Percentiles rank a stretch among this genome's conserved stretches.
These are phyloP conservation scores for Phytophthora palmivora DNA, from an alignment of 352 stramenopile species.

Conservation along the genomic window DNA sequence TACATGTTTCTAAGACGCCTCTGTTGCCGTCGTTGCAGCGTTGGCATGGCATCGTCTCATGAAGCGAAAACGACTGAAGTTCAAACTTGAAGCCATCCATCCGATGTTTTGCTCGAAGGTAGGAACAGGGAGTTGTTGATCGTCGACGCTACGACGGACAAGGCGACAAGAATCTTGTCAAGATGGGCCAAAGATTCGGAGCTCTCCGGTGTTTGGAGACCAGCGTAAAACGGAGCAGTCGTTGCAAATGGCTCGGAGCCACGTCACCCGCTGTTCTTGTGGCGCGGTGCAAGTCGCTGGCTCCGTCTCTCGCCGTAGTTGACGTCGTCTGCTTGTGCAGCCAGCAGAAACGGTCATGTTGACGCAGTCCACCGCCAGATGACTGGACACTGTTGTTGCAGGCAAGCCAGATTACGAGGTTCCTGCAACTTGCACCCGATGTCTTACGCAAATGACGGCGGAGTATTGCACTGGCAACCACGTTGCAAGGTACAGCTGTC, in stretches of 20 bases:
- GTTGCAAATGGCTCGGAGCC: constrained; percentile 14
- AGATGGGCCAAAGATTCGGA: constrained; percentile 26
- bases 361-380: constrained; percentile 5
- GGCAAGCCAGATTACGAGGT: neutral
- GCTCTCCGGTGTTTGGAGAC: constrained; percentile 11
- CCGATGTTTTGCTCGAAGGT: constrained; percentile 16
- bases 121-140: constrained; percentile 11
- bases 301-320: constrained; percentile 32
- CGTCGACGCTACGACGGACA: constrained; percentile 9
- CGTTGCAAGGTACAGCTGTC: no score
- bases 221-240: constrained; percentile 15
- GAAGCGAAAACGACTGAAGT: constrained; percentile 13
- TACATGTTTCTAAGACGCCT: no score
- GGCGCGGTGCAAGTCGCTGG: constrained; percentile 25
- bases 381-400: constrained; percentile 1
- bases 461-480: no score
- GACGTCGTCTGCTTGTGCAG: constrained; percentile 26
- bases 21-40: neutral
- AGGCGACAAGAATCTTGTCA: no score
- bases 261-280: constrained; percentile 16
- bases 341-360: constrained; percentile 11
- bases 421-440: neutral
- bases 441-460: no score
- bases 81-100: constrained; percentile 32
- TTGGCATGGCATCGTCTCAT: constrained; percentile 25